Percentiles rank a stretch among this genome's conserved stretches.
Conservation (phyloP, 257 asterid species). For the Solanum megistacrolobum region DNA sequence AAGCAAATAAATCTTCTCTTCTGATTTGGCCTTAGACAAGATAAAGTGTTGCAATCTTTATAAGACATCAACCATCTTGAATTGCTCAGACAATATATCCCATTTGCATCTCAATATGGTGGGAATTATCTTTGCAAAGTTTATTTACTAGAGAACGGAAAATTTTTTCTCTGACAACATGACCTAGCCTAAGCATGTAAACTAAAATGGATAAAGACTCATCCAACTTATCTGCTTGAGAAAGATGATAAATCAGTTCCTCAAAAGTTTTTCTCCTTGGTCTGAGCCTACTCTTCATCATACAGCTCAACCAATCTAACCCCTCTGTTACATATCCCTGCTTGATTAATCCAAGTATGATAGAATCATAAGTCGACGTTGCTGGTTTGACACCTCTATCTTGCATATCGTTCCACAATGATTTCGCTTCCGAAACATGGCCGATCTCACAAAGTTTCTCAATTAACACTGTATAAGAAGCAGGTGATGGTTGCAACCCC, state of each 20-base stretch:
- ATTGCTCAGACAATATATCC: constrained; percentile 9
- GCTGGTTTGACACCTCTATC: constrained; percentile 37
- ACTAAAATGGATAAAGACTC: constrained; percentile 34
- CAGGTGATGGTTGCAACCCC: constrained; percentile 35
- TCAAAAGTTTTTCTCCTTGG: constrained; percentile 43
- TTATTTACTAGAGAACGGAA: constrained; percentile 27
- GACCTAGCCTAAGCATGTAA: constrained; percentile 46
- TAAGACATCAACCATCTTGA: neutral
- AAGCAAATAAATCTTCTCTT: neutral
- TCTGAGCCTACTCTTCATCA: constrained; percentile 30
- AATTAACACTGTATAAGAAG: constrained; percentile 31
- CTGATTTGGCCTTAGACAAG: neutral
- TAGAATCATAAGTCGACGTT: constrained; percentile 18
- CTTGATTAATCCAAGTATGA: constrained; percentile 36
- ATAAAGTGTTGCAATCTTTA: neutral
- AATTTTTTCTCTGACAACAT: constrained; percentile 15
- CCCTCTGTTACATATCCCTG: constrained; percentile 33
- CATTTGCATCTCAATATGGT: constrained; percentile 8
- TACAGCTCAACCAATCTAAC: constrained; percentile 32
- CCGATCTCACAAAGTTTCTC: constrained; percentile 37
- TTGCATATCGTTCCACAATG: constrained; percentile 45
- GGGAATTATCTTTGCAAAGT: constrained; percentile 32
- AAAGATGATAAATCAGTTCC: constrained; percentile 30
- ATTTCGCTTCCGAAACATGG: constrained; percentile 39
- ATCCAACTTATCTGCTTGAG: constrained; percentile 24